Evolutionary conservation across 495 filamentous ascomycete species (phyloP).

Genomic region (Penicillium cinerascens): DNA sequence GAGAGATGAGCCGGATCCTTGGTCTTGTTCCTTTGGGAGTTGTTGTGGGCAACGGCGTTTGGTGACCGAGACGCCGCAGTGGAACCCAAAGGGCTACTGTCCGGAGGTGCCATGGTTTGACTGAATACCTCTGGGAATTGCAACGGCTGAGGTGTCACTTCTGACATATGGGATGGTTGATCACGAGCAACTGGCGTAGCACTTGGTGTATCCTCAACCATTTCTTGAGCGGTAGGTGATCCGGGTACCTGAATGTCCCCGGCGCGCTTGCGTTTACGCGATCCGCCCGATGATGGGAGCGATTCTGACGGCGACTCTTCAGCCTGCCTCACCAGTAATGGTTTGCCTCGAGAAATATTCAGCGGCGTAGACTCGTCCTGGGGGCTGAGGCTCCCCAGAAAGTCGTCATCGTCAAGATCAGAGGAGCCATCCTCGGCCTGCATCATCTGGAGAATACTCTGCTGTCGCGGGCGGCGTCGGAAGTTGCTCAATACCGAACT

Average conservation of each 20-base stretch:
- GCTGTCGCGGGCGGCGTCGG: conserved; percentile 60
- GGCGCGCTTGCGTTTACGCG: conserved; percentile 38
- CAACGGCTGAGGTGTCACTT: conserved; percentile 9
- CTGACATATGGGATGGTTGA: background rate
- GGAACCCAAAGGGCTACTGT: conserved; percentile 41
- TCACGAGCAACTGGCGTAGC: conserved; percentile 11
- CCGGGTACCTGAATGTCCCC: conserved; percentile 23
- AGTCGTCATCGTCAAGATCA: conserved; percentile 49
- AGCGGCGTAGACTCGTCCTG: conserved; percentile 67
- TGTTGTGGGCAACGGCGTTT: conserved; percentile 5
- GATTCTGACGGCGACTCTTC: conserved; percentile 18
- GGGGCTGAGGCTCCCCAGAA: conserved; percentile 57
- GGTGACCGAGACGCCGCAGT: conserved; percentile 8
- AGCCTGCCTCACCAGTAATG: conserved; percentile 20
- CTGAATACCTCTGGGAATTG: conserved; percentile 38
- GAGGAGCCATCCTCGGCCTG: conserved; percentile 49
- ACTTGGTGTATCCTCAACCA: conserved; percentile 18
- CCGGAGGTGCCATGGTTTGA: conserved; percentile 51
- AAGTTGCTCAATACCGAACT: conserved; percentile 58
- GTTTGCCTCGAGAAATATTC: conserved; percentile 38
- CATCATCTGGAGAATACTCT: conserved; percentile 64
- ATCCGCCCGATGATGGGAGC: conserved; percentile 26
- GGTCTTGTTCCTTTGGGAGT: conserved; percentile 26
- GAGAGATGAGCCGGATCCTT: conserved; percentile 37
- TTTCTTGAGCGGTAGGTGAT: conserved; percentile 17